Percentiles rank a stretch among this genome's conserved stretches.
These are phyloP conservation scores for Chamaenerion angustifolium DNA, from an alignment of 345 rosid species.

Conservation along the genomic window DNA sequence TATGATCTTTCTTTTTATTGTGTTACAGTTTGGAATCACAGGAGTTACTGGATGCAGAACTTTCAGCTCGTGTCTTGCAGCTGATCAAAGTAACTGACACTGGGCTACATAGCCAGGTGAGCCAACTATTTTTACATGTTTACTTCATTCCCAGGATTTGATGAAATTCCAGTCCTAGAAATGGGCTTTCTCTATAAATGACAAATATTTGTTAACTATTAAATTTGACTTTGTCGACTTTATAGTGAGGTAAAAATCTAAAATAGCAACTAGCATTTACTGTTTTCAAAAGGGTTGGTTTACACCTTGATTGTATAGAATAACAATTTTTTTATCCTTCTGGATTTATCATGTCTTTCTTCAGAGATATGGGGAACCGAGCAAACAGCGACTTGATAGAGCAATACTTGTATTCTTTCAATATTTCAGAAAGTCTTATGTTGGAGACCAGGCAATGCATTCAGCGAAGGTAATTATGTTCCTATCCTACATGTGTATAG, in stretches of 20 bases:
- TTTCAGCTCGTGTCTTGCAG: constrained; percentile 94
- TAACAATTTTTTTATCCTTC: no score
- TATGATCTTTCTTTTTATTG: not conserved
- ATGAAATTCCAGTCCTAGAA: no score
- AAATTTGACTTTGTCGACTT: no score
- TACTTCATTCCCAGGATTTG: not conserved
- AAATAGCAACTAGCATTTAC: no score
- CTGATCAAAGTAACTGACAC: constrained; percentile 80
- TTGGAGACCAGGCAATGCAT: constrained; percentile 99
- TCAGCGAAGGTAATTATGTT: constrained; percentile 70
- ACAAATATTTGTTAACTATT: no score
- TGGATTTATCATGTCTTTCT: constrained; percentile 7
- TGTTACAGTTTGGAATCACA: constrained; percentile 79
- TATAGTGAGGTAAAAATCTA: no score
- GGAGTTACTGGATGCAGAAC: constrained; percentile 97
- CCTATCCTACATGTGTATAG: not conserved
- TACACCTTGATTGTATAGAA: no score
- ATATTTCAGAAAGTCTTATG: constrained; percentile 93
- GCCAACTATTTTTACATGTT: not conserved
- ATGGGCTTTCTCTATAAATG: no score
- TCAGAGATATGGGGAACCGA: constrained; percentile 84
- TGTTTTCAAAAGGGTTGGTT: no score
- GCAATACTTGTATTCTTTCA: constrained; percentile 97
- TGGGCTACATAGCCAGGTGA: constrained; percentile 68
- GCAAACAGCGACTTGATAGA: constrained; percentile 96